phyloP scores from a whole-genome alignment of 2,329 filamentous ascomycete genomes.

The Aspergillus sp. region DNA sequence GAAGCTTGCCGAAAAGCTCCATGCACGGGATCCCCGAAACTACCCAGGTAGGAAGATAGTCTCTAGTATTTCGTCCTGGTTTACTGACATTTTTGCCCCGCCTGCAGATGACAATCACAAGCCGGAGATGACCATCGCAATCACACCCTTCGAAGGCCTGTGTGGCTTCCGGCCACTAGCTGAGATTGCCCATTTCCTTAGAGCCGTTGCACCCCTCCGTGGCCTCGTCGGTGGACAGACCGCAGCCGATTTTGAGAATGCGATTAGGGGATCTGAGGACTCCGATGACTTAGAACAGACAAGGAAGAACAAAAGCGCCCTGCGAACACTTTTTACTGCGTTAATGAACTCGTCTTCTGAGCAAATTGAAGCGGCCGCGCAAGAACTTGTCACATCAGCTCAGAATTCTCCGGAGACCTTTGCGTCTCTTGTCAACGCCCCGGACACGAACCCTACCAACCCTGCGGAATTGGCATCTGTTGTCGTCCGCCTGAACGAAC shows the following conservation, averaged over 20 bases:
- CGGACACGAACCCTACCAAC: constrained; percentile 36
- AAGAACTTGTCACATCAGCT: constrained; percentile 70
- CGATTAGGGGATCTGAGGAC: constrained; percentile 57
- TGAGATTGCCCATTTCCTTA: constrained; percentile 84
- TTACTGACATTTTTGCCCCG: not conserved
- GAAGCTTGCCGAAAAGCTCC: constrained; percentile 84
- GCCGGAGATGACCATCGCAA: constrained; percentile 97
- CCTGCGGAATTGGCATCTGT: constrained; percentile 70
- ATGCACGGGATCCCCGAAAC: constrained; percentile 83
- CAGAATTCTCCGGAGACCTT: constrained; percentile 69
- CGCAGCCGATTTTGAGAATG: constrained; percentile 56
- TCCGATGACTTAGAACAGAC: constrained; percentile 46
- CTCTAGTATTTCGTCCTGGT: not conserved
- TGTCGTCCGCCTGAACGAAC: constrained; percentile 71
- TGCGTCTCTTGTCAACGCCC: constrained; percentile 52
- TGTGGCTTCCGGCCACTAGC: constrained; percentile 88
- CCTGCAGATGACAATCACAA: constrained; percentile 90
- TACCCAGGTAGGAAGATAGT: constrained; percentile 64
- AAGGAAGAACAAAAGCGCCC: constrained; percentile 71
- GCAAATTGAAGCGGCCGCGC: constrained; percentile 63
- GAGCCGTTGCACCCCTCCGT: constrained; percentile 63
- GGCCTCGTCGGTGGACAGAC: constrained; percentile 59
- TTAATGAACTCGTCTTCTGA: constrained; percentile 76
- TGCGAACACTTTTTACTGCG: constrained; percentile 72
- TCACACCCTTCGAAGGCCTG: constrained; percentile 92